Percentiles rank a stretch among this genome's conserved stretches.
Conservation (phyloP, 164 flowering plant genomes). For the Cinnamomum chago region DNA sequence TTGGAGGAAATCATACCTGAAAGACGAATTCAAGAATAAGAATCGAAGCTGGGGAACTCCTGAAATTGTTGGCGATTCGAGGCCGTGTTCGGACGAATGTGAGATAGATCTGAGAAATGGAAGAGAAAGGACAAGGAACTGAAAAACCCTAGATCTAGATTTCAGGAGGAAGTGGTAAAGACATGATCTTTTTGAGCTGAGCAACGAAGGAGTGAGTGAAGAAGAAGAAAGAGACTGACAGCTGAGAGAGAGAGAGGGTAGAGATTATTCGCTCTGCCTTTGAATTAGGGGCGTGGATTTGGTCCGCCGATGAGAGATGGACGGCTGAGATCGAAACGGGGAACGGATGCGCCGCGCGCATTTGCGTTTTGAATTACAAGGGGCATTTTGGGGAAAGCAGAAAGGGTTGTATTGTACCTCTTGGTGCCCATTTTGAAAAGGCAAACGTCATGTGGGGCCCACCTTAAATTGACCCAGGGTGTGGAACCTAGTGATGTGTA, state of each 20-base stretch:
- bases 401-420: not conserved
- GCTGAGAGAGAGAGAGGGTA: not conserved
- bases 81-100: not conserved
- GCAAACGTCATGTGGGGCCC: not conserved
- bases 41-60: constrained; percentile 10
- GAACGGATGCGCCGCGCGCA: constrained; percentile 2
- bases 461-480: too few species aligned
- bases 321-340: constrained; percentile 2
- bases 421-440: not conserved
- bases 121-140: not conserved
- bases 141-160: not conserved
- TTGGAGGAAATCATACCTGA: constrained; percentile 2
- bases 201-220: not conserved
- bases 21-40: constrained; percentile 15
- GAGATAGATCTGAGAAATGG: not conserved
- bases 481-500: too few species aligned
- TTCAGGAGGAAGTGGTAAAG: not conserved
- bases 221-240: too few species aligned
- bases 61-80: constrained; percentile 4
- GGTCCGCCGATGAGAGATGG: not conserved
- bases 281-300: not conserved
- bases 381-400: not conserved
- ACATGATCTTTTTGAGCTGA: not conserved
- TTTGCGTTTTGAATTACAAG: constrained; percentile 7
- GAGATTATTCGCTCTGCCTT: not conserved